Conservation (phyloP, 208 protist species). For the Trypanosomatidae sp. region DNA sequence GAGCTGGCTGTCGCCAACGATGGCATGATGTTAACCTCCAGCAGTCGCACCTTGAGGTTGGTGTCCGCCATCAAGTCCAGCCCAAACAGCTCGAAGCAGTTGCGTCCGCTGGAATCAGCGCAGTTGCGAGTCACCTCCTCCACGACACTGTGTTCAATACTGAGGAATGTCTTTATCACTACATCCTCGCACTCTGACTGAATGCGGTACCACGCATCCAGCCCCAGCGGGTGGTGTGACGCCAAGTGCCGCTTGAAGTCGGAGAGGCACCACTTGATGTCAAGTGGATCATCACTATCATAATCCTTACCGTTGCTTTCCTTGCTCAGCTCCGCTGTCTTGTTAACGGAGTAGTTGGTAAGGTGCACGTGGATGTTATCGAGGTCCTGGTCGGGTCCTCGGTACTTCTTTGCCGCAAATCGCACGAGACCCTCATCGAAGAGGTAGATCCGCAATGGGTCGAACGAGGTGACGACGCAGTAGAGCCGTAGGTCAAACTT, state of each 20-base stretch:
- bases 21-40: constrained; percentile 94
- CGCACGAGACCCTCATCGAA: constrained; percentile 95
- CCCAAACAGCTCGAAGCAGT: constrained; percentile 92
- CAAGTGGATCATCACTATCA: constrained; percentile 66
- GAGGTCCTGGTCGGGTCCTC: constrained; percentile 69
- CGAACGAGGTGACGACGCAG: constrained; percentile 90
- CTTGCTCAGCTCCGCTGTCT: constrained; percentile 78
- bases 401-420: constrained; percentile 94
- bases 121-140: constrained; percentile 65
- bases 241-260: constrained; percentile 71
- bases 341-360: constrained; percentile 98
- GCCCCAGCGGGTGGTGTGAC: constrained; percentile 50
- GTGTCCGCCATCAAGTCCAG: constrained; percentile 88
- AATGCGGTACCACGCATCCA: constrained; percentile 61
- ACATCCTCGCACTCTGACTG: constrained; percentile 76
- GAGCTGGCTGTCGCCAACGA: constrained; percentile 81
- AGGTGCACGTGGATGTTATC: constrained; percentile 94
- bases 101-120: constrained; percentile 66
- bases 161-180: constrained; percentile 92
- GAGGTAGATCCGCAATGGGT: constrained; percentile 91
- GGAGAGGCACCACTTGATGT: constrained; percentile 92
- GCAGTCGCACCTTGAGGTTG: constrained; percentile 71
- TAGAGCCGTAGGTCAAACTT: constrained; percentile 97
- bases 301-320: constrained; percentile 65
- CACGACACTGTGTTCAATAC: constrained; percentile 82